These are phyloP conservation scores for Cryptococcus neoformans DNA, from an alignment of 1,284 basidiomycete genomes.

Conservation along the genomic window DNA sequence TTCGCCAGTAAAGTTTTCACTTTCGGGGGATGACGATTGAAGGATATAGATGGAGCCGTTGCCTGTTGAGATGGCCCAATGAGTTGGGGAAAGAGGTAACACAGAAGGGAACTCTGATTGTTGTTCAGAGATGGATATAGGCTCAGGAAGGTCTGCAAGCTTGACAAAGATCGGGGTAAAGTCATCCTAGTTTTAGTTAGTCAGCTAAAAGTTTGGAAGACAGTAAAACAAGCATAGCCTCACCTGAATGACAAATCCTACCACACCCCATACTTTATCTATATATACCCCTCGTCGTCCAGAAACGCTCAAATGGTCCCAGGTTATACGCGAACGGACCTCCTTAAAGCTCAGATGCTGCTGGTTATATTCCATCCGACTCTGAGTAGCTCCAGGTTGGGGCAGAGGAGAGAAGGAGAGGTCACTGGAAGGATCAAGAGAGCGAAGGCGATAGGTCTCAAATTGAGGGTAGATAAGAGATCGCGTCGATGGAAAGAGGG, in stretches of 20 bases:
- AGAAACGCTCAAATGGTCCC: constrained; percentile 71
- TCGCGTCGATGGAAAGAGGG: constrained; percentile 29
- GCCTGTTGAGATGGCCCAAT: constrained; percentile 68
- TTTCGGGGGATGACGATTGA: constrained; percentile 40
- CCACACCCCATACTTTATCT: constrained; percentile 63
- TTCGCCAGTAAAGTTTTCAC: constrained; percentile 42
- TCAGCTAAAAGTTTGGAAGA: constrained; percentile 22
- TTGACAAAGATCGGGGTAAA: constrained; percentile 57
- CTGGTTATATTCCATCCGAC: constrained; percentile 27
- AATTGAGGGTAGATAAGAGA: constrained; percentile 37
- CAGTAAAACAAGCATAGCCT: constrained; percentile 12
- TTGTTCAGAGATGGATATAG: constrained; percentile 29
- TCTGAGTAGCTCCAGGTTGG: constrained; percentile 35
- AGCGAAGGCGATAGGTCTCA: constrained; percentile 42
- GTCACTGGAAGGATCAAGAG: constrained; percentile 32
- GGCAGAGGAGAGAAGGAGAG: constrained; percentile 26
- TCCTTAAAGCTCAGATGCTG: constrained; percentile 53
- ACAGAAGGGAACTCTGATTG: constrained; percentile 73
- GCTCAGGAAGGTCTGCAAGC: constrained; percentile 60
- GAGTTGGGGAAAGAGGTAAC: constrained; percentile 56
- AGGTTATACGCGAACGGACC: constrained; percentile 74
- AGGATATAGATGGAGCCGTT: constrained; percentile 63
- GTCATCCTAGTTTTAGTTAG: constrained; percentile 51
- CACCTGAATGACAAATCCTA: constrained; percentile 58
- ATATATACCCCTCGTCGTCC: constrained; percentile 59